Evolutionary conservation across 2,329 filamentous ascomycete species (phyloP).

Genomic region (Thyridium curvatum): DNA sequence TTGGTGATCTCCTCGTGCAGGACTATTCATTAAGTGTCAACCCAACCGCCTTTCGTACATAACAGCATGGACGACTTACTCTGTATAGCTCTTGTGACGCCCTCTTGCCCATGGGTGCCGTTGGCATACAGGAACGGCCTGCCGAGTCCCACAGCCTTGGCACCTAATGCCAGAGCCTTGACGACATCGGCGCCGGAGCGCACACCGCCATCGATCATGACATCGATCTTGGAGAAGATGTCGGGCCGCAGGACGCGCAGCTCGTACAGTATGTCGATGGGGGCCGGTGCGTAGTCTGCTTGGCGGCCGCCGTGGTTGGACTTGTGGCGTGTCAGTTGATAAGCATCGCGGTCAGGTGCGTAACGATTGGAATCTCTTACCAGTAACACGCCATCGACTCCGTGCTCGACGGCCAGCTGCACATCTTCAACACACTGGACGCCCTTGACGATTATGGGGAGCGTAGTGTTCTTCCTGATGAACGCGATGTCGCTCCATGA

Average conservation of each 20-base stretch:
- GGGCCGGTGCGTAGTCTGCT: slow-evolving; percentile 31
- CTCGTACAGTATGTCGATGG: slow-evolving; percentile 42
- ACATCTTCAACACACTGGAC: slow-evolving; percentile 52
- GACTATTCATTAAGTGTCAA: not conserved
- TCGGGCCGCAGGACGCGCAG: slow-evolving; percentile 35
- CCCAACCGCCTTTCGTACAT: no score
- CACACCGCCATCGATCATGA: slow-evolving; percentile 50
- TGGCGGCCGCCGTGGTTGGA: slow-evolving; percentile 51
- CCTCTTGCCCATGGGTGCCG: no score
- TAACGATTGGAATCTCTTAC: no score
- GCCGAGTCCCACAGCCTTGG: slow-evolving; percentile 9
- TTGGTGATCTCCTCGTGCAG: slow-evolving; percentile 5
- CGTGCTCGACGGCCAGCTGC: slow-evolving; percentile 42
- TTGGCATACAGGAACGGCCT: slow-evolving; percentile 8
- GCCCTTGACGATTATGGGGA: slow-evolving; percentile 52
- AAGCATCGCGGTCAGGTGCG: no score
- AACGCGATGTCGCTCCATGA: slow-evolving; percentile 53
- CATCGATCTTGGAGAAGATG: slow-evolving; percentile 42
- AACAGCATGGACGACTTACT: no score
- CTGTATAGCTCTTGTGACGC: no score
- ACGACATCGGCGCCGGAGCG: slow-evolving; percentile 41
- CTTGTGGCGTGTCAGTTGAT: no score
- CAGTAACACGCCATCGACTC: slow-evolving; percentile 53
- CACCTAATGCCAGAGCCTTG: slow-evolving; percentile 9
- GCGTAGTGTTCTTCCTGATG: slow-evolving; percentile 45